Percentiles rank a stretch among this genome's conserved stretches.
Evolutionary conservation across 2,329 filamentous ascomycete species (phyloP).

Genomic region (Thielaviopsis populi): DNA sequence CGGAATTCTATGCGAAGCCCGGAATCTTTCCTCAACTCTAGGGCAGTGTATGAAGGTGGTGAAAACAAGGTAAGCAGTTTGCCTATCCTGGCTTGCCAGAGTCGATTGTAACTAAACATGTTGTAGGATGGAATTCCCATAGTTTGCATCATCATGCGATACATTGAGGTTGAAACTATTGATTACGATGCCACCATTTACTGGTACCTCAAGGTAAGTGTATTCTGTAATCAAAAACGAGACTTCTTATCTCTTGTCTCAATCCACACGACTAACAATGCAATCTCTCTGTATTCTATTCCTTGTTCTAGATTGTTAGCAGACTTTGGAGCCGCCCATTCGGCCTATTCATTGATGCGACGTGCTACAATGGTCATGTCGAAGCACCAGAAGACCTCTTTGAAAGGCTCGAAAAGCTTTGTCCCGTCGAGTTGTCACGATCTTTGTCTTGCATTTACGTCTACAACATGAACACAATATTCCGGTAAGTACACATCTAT

Average conservation of each 20-base stretch:
- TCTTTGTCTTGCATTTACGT: conserved; percentile 49
- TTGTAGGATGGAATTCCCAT: conserved; percentile 48
- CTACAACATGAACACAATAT: conserved; percentile 60
- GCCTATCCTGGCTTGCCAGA: background rate
- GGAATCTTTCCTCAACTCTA: conserved; percentile 47
- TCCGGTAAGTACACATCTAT: conserved; percentile 31
- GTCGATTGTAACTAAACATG: background rate
- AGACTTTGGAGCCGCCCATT: conserved; percentile 56
- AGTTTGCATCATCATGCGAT: conserved; percentile 52
- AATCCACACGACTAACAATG: background rate
- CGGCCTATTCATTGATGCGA: conserved; percentile 52
- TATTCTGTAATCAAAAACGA: too few species aligned
- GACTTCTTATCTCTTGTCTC: background rate
- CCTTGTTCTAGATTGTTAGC: conserved; percentile 44
- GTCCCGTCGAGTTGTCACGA: conserved; percentile 43
- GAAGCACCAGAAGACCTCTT: conserved; percentile 52
- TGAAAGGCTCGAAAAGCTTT: conserved; percentile 46
- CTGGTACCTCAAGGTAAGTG: conserved; percentile 50
- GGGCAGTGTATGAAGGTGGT: conserved; percentile 55
- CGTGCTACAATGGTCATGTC: conserved; percentile 52
- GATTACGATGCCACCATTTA: conserved; percentile 52
- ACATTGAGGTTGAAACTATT: conserved; percentile 50
- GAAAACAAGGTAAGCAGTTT: conserved; percentile 42
- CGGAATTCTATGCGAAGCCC: conserved; percentile 50
- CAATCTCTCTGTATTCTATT: background rate